Conservation (phyloP, 768 basidiomycete genomes). For the Phaeotremella skinneri region DNA sequence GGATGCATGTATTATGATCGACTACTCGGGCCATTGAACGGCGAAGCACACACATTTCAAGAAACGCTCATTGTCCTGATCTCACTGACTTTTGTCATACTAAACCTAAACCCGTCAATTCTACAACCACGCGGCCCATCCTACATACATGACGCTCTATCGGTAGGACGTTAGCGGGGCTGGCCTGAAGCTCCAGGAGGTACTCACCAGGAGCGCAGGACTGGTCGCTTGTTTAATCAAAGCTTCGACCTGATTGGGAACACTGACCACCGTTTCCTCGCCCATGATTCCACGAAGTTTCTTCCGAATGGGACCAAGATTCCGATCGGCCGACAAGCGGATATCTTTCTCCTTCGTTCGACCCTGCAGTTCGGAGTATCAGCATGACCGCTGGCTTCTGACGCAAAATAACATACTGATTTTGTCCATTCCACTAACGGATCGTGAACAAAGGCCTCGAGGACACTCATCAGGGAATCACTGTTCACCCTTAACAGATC, state of each 20-base stretch:
- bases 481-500: slow-evolving; percentile 82
- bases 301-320: slow-evolving; percentile 74
- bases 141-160: slow-evolving; percentile 90
- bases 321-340: slow-evolving; percentile 66
- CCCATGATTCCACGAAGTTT: slow-evolving; percentile 60
- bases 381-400: slow-evolving; percentile 3
- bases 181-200: not conserved
- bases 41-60: no score
- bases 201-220: slow-evolving; percentile 64
- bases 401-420: slow-evolving; percentile 44
- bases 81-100: no score
- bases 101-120: not conserved
- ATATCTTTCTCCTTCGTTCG: slow-evolving; percentile 55
- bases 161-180: slow-evolving; percentile 1
- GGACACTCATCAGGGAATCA: slow-evolving; percentile 88
- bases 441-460: slow-evolving; percentile 96
- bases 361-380: slow-evolving; percentile 15
- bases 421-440: slow-evolving; percentile 95
- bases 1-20: slow-evolving; percentile 46
- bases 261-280: slow-evolving; percentile 57
- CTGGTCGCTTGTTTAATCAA: slow-evolving; percentile 86
- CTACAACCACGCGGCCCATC: slow-evolving; percentile 78
- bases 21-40: no score
- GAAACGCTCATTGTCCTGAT: no score
- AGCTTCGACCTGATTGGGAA: slow-evolving; percentile 83